These are phyloP conservation scores for Trichoderma gracile DNA, from an alignment of 2,329 filamentous ascomycete species.

Conservation along the genomic window DNA sequence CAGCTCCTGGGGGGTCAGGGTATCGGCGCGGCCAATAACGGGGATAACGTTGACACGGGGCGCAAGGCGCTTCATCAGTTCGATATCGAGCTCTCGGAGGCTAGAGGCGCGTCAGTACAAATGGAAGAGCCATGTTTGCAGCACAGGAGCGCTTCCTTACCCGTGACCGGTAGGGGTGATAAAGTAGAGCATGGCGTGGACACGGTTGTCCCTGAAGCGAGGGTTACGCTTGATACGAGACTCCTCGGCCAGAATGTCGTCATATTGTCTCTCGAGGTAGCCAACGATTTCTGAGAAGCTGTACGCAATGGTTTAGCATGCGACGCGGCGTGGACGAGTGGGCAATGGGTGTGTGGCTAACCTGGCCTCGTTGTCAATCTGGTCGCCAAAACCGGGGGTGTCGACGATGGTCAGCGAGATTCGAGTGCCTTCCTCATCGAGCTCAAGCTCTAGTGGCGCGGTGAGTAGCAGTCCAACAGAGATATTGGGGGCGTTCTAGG, in stretches of 20 bases:
- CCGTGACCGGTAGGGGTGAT: slow-evolving; percentile 97
- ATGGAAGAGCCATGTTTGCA: not conserved
- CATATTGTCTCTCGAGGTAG: slow-evolving; percentile 98
- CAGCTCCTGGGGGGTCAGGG: slow-evolving; percentile 91
- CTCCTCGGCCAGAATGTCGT: slow-evolving; percentile 98
- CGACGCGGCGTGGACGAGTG: not conserved
- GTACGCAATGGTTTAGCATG: slow-evolving; percentile 24
- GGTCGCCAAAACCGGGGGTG: slow-evolving; percentile 96
- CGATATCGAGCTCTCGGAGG: slow-evolving; percentile 97
- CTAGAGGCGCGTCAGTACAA: slow-evolving; percentile 46
- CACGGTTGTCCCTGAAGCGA: slow-evolving; percentile 97
- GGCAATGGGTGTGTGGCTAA: slow-evolving; percentile 43
- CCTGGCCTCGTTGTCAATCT: slow-evolving; percentile 99
- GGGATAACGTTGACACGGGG: slow-evolving; percentile 98
- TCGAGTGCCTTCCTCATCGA: slow-evolving; percentile 97
- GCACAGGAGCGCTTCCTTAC: slow-evolving; percentile 51
- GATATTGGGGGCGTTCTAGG: not conserved
- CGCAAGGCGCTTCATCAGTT: slow-evolving; percentile 98
- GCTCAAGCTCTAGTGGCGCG: slow-evolving; percentile 69
- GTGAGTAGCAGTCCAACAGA: not conserved
- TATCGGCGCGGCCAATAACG: slow-evolving; percentile 97
- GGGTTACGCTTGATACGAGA: slow-evolving; percentile 99
- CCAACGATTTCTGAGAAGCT: slow-evolving; percentile 98
- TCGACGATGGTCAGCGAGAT: slow-evolving; percentile 98
- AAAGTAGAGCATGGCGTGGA: slow-evolving; percentile 98